A percentile compares a stretch with the other conserved stretches of the same genome.
Conservation (phyloP, 495 filamentous ascomycete species). For the Letharia lupina region DNA sequence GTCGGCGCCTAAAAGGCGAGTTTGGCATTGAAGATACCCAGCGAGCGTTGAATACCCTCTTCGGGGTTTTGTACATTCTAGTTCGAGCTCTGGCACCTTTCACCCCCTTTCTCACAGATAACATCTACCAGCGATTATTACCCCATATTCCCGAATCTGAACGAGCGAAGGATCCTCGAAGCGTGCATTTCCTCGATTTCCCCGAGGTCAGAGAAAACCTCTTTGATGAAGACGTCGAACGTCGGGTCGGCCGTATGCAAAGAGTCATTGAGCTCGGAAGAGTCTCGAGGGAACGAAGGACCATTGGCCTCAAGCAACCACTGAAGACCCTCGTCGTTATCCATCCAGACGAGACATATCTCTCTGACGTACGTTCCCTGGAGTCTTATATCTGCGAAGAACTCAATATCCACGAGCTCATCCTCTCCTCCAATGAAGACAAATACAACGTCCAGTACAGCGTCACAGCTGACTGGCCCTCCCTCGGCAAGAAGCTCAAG, state of each 20-base stretch:
- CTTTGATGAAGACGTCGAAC: conserved; percentile 79
- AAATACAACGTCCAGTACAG: conserved; percentile 89
- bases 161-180: conserved; percentile 61
- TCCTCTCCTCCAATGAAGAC: conserved; percentile 77
- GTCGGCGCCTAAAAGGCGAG: conserved; percentile 90
- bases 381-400: conserved; percentile 82
- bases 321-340: conserved; percentile 86
- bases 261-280: conserved; percentile 85
- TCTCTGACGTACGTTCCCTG: conserved; percentile 78
- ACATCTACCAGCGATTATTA: conserved; percentile 80
- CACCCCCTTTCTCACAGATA: conserved; percentile 91
- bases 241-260: conserved; percentile 85
- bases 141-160: conserved; percentile 63
- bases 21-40: conserved; percentile 72
- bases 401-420: conserved; percentile 78
- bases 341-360: conserved; percentile 70
- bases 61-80: conserved; percentile 88
- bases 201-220: conserved; percentile 81
- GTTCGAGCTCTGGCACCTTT: conserved; percentile 84
- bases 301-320: conserved; percentile 81
- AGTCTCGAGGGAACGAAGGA: conserved; percentile 74
- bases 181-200: conserved; percentile 88
- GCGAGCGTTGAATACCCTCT: conserved; percentile 92
- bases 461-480: conserved; percentile 83
- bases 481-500: conserved; percentile 91